Base-by-base conservation (phyloP, 2,329 filamentous ascomycete genomes). In the Colletotrichum endophyticum region DNA sequence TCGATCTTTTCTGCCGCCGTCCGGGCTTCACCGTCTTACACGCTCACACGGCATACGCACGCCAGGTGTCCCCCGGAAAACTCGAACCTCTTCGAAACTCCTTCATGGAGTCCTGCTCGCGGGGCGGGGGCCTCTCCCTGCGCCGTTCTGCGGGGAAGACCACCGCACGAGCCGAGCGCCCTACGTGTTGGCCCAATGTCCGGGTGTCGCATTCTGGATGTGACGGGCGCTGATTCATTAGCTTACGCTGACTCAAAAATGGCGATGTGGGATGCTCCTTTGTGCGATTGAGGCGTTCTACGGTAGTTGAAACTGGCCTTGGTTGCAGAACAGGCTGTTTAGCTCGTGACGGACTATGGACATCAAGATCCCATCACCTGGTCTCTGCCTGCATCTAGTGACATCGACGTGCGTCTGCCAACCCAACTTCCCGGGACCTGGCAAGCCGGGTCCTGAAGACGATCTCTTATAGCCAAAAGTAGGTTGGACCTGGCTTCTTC, bases 71-170 rank as follows among this genome's bases (percentile, higher is more conserved):
- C 44, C 70, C 70, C 64, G 34, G 70, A 36, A 73, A 53, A 59
- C 73, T 73, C 59, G 73, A 76, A 73, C 73, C 49, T 70, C 44
- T 62, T 64, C 63, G 73, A 76, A 76, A 73, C 73, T 27, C 32
- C 19, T 68, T 66, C 34, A 61, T 36, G 64, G 57, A 73, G 57
- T 57, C 25, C 27, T 36, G 36, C 19, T 68, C 6, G 13, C 19
- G 28, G 22, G 64, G 44, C 44, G n/a, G 25, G 44, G 70, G 57
- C 12, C 30, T 66, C 25, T 73, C 63, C 59, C 57, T 66, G 73
- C 16, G 44, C 57, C 28, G 25, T 27, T 25, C 39, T 64, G 73
- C 44, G 70, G 64, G 64, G 63, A 76, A 76, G 73, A 66, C 28
- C 57, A 69, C 64, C 34, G 16, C 25, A 25, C n/a, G 57, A 68